Conservation (phyloP, 1,284 basidiomycete genomes). For the Tetrapyrgos nigripes region DNA sequence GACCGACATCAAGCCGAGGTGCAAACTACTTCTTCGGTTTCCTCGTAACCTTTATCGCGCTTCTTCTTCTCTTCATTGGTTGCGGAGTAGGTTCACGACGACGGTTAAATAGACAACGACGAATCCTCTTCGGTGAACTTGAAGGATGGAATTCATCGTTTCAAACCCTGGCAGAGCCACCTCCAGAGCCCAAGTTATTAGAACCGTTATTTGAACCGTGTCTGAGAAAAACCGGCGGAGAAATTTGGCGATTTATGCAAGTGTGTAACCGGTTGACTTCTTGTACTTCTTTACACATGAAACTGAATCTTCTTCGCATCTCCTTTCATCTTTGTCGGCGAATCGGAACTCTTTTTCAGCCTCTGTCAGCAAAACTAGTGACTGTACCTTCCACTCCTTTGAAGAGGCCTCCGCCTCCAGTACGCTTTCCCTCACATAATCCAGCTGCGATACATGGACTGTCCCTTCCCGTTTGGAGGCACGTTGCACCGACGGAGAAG, state of each 20-base stretch:
- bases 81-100: constrained; percentile 61
- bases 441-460: constrained; percentile 15
- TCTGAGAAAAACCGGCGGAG: constrained; percentile 7
- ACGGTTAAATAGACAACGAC: constrained; percentile 34
- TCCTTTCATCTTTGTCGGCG: constrained; percentile 1
- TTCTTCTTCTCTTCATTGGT: constrained; percentile 62
- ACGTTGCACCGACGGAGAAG: background rate
- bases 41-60: constrained; percentile 63
- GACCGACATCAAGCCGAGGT: constrained; percentile 30
- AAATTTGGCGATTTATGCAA: constrained; percentile 15
- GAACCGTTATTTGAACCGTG: constrained; percentile 23
- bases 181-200: constrained; percentile 22
- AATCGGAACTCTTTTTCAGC: constrained; percentile 5
- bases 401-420: background rate
- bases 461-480: constrained; percentile 14
- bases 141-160: constrained; percentile 7
- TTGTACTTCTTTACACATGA: background rate
- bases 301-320: background rate
- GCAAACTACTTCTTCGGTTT: constrained; percentile 68
- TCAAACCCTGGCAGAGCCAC: background rate
- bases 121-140: constrained; percentile 12
- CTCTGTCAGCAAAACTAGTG: constrained; percentile 1
- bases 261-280: background rate
- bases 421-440: constrained; percentile 11
- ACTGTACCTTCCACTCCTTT: background rate